Evolutionary conservation across 202 grass and related monocot genomes (phyloP).

Genomic region (Saccharum hybrid): DNA sequence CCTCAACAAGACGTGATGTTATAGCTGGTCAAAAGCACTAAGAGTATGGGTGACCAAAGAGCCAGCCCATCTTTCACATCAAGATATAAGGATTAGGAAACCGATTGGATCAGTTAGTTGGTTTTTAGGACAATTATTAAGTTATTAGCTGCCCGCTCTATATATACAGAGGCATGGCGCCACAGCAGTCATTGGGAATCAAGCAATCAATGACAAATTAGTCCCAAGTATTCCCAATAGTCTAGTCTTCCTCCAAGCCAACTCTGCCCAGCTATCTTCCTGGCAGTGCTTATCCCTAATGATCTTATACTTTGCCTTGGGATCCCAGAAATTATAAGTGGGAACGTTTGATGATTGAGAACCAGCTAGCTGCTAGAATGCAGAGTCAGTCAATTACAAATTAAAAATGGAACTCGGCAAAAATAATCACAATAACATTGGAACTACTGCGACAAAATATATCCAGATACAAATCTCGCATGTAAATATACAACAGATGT

Average conservation of each 20-base stretch:
- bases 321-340: background rate
- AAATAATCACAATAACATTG: background rate
- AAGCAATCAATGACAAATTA: no score
- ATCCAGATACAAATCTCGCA: background rate
- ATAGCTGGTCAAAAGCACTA: constrained; percentile 19
- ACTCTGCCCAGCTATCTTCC: background rate
- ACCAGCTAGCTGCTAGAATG: background rate
- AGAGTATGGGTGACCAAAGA: background rate
- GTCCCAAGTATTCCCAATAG: background rate
- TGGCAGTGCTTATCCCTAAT: background rate
- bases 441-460: background rate
- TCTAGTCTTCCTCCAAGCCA: background rate
- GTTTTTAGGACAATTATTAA: background rate
- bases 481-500: background rate
- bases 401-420: background rate
- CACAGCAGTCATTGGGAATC: background rate
- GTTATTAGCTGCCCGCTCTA: background rate
- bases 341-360: background rate
- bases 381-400: background rate
- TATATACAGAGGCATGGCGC: background rate
- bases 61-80: background rate
- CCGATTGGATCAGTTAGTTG: background rate
- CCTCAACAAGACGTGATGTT: background rate
- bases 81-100: background rate
- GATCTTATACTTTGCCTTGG: constrained; percentile 14